These are phyloP conservation scores for Rhodosporidiobolus sp. DNA, from an alignment of 768 basidiomycete genomes.

Conservation along the genomic window DNA sequence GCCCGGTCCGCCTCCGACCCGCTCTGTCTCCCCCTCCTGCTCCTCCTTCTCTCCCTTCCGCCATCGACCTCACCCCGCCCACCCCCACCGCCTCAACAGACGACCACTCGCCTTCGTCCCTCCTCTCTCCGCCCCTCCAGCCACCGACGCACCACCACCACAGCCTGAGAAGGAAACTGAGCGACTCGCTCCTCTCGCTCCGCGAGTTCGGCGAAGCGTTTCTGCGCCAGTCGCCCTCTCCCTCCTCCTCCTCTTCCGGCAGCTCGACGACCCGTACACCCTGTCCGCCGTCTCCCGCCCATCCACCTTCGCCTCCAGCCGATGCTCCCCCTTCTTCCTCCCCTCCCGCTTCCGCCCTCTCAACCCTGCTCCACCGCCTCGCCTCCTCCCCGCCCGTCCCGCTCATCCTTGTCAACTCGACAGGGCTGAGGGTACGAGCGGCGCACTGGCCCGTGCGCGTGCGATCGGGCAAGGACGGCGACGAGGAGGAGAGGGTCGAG, in stretches of 20 bases:
- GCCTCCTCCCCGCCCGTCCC: background rate
- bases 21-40: too few species aligned
- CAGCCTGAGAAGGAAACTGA: background rate
- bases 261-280: too few species aligned
- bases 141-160: too few species aligned
- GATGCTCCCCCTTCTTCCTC: background rate
- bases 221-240: background rate
- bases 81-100: background rate
- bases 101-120: background rate
- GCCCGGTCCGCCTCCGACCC: too few species aligned
- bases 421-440: background rate
- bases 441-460: slow-evolving; percentile 1
- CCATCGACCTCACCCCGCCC: background rate
- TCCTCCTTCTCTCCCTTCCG: too few species aligned
- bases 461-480: too few species aligned
- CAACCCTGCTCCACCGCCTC: background rate
- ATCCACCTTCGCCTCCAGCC: background rate
- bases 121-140: background rate
- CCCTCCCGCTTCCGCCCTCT: background rate
- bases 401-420: slow-evolving; percentile 6
- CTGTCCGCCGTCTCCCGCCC: too few species aligned
- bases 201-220: background rate
- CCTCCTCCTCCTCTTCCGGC: background rate
- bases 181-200: background rate
- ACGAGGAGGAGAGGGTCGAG: background rate